Base-by-base conservation (phyloP, 441 rosid species). In the Pelargonium citronellum region DNA sequence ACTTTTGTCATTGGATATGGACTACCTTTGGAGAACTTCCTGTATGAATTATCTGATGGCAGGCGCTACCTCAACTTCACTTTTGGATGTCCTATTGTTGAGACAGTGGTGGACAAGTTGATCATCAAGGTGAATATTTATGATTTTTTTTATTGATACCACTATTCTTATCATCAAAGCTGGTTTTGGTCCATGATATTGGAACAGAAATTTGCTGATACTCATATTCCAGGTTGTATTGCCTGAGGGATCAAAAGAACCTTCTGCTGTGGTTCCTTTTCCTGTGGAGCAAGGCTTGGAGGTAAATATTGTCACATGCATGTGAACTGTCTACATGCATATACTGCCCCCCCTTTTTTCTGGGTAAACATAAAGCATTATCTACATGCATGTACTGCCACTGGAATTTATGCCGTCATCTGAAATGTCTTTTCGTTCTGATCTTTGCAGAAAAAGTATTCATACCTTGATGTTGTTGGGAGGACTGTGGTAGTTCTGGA, bases 381-480 rank as follows among this genome's bases (percentile, higher is more conserved):
- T 39, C 63, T 53, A 0, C 15, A 1, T 73, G 67, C 49, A 12
- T 47, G 5, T 66, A 24, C 55, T 13, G 53, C 17, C 19, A 61
- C 41, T 13, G 67, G 63, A 66, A 12, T 30, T 63, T 71, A 7
- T 67, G 55, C 51, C n/a, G 53, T 53, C 17, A 9, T 69, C 69
- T 74, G 17, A 80, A 68, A 65, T 78, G 30, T 51, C 27, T 71
- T 49, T 17, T 73, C 43, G 67, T 70, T 66, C 72, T 66, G 15
- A 34, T 75, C 3, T 69, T 64, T 78, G 84, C 85, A 95, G 99
- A 89, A 82, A 76, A 95, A 95, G 80, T 95, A 89, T 75, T 87
- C 99, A 37, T 95, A 95, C 84, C 97, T 95, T 68, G 98, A 95
- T 85, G 87, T 92, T 16, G 90, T 95, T 75, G 98, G 97, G 76